phyloP scores from a whole-genome alignment of 768 basidiomycete genomes.

The Tulasnella sp. region DNA sequence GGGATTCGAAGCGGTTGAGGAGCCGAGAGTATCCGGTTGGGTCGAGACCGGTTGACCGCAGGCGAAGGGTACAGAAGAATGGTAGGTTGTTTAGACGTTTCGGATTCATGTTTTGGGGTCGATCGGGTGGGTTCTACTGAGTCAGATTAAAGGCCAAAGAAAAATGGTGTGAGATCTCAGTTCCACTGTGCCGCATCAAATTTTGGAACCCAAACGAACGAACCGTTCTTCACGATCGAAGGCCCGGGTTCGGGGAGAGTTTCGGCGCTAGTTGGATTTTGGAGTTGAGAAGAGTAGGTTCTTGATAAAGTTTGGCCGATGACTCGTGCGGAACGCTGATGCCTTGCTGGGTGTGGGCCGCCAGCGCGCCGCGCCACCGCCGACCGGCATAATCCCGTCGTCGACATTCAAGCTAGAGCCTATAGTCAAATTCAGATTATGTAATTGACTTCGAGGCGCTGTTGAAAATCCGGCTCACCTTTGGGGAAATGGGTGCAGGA shows the following conservation, averaged over 20 bases:
- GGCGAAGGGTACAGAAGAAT: not conserved
- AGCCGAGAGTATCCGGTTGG: constrained; percentile 33
- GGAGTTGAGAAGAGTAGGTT: not conserved
- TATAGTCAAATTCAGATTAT: not conserved
- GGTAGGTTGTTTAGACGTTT: not conserved
- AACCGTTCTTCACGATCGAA: not conserved
- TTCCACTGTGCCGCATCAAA: not conserved
- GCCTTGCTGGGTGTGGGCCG: not conserved
- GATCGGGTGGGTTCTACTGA: not conserved
- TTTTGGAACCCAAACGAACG: too few species aligned
- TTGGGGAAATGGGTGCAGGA: not conserved
- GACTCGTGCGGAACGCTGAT: not conserved
- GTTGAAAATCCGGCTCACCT: not conserved
- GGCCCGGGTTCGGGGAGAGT: not conserved
- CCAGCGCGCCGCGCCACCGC: not conserved
- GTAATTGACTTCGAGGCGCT: not conserved
- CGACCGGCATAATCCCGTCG: not conserved
- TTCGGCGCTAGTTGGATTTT: not conserved
- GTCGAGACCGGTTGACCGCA: not conserved
- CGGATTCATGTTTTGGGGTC: not conserved
- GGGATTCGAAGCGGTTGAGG: not conserved
- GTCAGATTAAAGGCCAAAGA: not conserved
- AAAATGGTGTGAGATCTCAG: not conserved
- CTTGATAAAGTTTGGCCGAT: not conserved
- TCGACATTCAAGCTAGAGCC: not conserved